Percentiles rank a stretch among this genome's conserved stretches.
These are phyloP conservation scores for Linnemannia elongata DNA, from an alignment of 192 early-diverging fungal genomes.

Conservation along the genomic window DNA sequence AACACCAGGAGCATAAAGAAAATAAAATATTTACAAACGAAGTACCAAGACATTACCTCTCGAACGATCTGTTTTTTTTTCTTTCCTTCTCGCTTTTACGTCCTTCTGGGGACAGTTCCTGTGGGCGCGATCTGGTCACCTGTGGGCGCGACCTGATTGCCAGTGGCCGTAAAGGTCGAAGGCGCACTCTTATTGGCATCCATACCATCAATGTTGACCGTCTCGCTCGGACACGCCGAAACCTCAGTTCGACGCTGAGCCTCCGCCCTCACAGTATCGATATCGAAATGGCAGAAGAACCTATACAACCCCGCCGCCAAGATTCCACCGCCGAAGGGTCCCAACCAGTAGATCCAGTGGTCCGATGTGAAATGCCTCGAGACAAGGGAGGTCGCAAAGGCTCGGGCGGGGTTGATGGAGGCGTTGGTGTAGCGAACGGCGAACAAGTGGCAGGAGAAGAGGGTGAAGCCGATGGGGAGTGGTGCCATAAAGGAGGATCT, in stretches of 20 bases:
- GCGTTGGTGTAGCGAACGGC: conserved; percentile 54
- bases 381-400: conserved; percentile 71
- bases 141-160: background rate
- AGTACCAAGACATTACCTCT: too few relatives aligned
- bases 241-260: conserved; percentile 17
- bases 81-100: too few relatives aligned
- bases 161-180: background rate
- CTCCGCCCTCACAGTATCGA: conserved; percentile 17
- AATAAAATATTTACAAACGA: too few relatives aligned
- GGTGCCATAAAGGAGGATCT: conserved; percentile 20
- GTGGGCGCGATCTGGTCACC: too few relatives aligned
- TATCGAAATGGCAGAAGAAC: conserved; percentile 30
- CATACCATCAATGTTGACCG: conserved; percentile 10
- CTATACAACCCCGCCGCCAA: conserved; percentile 48
- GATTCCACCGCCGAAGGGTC: conserved; percentile 62
- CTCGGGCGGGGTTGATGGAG: conserved; percentile 76
- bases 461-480: conserved; percentile 29
- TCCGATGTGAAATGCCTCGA: conserved; percentile 58
- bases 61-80: too few relatives aligned
- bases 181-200: background rate
- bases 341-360: conserved; percentile 76
- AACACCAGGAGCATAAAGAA: too few relatives aligned
- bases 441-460: conserved; percentile 34
- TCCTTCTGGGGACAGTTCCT: too few relatives aligned
- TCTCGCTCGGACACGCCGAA: conserved; percentile 4